phyloP scores from a whole-genome alignment of 1,284 basidiomycete species.

The Fomitopsis schrenkii region DNA sequence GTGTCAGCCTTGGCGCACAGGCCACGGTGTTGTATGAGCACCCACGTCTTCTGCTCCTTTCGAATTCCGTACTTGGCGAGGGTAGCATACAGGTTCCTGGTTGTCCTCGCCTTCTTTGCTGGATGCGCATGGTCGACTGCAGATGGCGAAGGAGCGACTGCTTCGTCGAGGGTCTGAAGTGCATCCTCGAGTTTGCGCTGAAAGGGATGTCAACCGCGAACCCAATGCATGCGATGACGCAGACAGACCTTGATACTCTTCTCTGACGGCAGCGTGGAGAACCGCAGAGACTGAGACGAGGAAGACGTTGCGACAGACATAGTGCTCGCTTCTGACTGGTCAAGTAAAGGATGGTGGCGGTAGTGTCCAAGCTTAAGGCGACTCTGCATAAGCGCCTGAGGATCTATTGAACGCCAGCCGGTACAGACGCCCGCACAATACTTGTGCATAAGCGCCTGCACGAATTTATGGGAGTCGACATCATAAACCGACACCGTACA shows the following conservation, averaged over 20 bases:
- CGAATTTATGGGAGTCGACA: too few species aligned
- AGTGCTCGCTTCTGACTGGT: background rate
- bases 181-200: conserved; percentile 76
- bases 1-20: background rate
- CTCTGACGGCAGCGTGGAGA: conserved; percentile 7
- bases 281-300: background rate
- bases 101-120: conserved; percentile 47
- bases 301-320: background rate
- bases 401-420: background rate
- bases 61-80: conserved; percentile 71
- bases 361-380: background rate
- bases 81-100: conserved; percentile 66
- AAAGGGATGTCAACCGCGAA: conserved; percentile 13
- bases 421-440: background rate
- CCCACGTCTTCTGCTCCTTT: conserved; percentile 44
- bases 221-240: background rate
- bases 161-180: conserved; percentile 58
- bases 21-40: conserved; percentile 16
- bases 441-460: too few species aligned
- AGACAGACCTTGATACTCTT: conserved; percentile 22
- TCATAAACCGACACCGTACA: too few species aligned
- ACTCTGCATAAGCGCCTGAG: background rate
- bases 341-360: background rate
- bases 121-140: conserved; percentile 37
- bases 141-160: conserved; percentile 36